Evolutionary conservation across 768 basidiomycete species (phyloP).

Genomic region (Chalciporus piperatus): DNA sequence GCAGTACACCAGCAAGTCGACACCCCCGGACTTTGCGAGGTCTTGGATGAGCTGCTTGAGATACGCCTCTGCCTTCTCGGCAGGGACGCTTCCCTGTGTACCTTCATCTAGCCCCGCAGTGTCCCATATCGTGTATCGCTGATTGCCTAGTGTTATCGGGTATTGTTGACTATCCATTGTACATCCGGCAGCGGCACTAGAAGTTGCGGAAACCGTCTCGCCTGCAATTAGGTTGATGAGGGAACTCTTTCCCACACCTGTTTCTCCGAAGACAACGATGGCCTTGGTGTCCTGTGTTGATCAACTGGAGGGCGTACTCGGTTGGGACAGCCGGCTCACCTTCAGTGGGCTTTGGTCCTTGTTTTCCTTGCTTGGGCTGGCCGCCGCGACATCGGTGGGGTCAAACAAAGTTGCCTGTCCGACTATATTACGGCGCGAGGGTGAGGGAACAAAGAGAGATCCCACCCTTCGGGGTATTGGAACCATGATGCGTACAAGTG

Average conservation of each 20-base stretch:
- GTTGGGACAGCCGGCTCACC: constrained; percentile 7
- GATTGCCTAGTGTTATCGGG: constrained; percentile 14
- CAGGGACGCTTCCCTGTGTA: constrained; percentile 23
- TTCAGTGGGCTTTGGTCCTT: neutral
- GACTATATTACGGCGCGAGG: constrained; percentile 10
- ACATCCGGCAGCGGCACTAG: constrained; percentile 33
- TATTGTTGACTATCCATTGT: constrained; percentile 33
- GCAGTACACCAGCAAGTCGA: constrained; percentile 41
- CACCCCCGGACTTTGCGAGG: constrained; percentile 33
- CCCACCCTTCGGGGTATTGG: constrained; percentile 14
- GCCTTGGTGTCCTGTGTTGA: constrained; percentile 26
- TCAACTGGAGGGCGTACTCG: neutral
- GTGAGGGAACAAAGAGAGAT: neutral
- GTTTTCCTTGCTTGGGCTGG: neutral
- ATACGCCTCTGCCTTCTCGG: constrained; percentile 30
- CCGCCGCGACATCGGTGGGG: neutral
- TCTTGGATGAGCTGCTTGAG: constrained; percentile 35
- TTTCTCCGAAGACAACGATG: constrained; percentile 42
- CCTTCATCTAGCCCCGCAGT: constrained; percentile 35
- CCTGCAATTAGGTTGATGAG: constrained; percentile 42
- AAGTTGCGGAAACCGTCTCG: constrained; percentile 23
- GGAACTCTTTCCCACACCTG: constrained; percentile 43
- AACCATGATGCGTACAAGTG: neutral
- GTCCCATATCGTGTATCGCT: constrained; percentile 30
- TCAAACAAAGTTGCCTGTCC: constrained; percentile 8